phyloP scores from a whole-genome alignment of 768 basidiomycete genomes.

The Tylopilus balloui region DNA sequence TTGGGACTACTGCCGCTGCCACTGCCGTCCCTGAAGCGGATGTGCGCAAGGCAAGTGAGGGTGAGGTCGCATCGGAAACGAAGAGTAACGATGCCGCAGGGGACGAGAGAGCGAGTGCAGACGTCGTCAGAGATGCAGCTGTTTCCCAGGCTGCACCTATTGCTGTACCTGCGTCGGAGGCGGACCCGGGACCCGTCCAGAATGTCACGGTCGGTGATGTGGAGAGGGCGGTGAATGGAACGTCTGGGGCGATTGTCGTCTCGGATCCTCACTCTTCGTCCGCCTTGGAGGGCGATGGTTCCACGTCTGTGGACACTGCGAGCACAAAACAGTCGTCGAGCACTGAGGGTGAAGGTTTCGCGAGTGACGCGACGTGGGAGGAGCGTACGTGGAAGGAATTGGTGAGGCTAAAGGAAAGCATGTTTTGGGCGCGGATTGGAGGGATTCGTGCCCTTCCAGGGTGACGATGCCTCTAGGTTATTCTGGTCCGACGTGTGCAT shows the following conservation, averaged over 20 bases:
- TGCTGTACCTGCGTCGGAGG: not conserved
- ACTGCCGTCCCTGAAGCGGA: conserved; percentile 1
- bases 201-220: not conserved
- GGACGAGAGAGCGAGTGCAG: not conserved
- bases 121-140: not conserved
- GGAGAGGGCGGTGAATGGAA: not conserved
- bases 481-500: not conserved
- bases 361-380: conserved; percentile 76
- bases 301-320: conserved; percentile 19
- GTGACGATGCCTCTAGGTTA: not conserved
- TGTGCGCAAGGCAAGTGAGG: not conserved
- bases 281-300: conserved; percentile 1
- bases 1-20: not conserved
- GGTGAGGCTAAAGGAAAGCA: conserved; percentile 65
- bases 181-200: not conserved
- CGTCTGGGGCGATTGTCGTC: not conserved
- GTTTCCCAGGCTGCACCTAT: not conserved
- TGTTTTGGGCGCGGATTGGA: conserved; percentile 84
- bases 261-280: not conserved
- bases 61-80: not conserved
- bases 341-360: conserved; percentile 39
- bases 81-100: not conserved
- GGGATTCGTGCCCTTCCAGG: conserved; percentile 29
- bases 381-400: conserved; percentile 83
- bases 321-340: conserved; percentile 25